Conservation (phyloP, 176 grass and related monocot species). For the Carex myosuroides region DNA sequence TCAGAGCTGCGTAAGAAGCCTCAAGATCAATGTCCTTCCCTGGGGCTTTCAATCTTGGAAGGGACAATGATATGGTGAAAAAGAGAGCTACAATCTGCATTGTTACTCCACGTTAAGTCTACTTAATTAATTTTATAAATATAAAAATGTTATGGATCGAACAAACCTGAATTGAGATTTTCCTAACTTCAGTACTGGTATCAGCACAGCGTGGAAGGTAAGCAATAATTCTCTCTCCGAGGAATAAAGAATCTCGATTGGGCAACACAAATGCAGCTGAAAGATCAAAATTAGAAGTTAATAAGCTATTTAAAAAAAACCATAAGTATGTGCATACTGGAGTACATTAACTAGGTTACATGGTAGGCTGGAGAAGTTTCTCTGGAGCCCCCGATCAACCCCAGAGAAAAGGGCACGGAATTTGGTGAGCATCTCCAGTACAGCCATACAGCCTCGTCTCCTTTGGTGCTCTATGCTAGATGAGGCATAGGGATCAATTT, state of each 20-base stretch:
- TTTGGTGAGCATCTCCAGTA: constrained; percentile 72
- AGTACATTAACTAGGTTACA: constrained; percentile 40
- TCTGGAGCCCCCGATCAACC: constrained; percentile 47
- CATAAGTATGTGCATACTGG: not conserved
- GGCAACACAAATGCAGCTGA: constrained; percentile 97
- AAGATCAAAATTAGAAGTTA: constrained; percentile 22
- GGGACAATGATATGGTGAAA: constrained; percentile 87
- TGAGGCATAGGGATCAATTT: constrained; percentile 79
- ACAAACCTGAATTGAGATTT: constrained; percentile 83
- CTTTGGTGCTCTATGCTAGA: constrained; percentile 84
- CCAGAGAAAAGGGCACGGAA: constrained; percentile 87
- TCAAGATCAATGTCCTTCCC: constrained; percentile 71
- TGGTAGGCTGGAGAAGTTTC: constrained; percentile 72
- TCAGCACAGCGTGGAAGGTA: constrained; percentile 93
- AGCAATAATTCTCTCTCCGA: constrained; percentile 87
- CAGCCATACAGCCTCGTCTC: constrained; percentile 86
- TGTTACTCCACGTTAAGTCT: not conserved
- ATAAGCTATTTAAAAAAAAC: not conserved
- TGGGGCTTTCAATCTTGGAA: constrained; percentile 76
- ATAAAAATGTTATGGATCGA: constrained; percentile 1
- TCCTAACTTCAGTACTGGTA: constrained; percentile 67
- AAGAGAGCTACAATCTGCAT: constrained; percentile 81
- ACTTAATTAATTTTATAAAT: not conserved
- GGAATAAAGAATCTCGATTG: constrained; percentile 72
- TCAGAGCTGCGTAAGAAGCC: constrained; percentile 83